Base-by-base conservation (phyloP, 78 protist species). In the Dictyostelium intermedium region DNA sequence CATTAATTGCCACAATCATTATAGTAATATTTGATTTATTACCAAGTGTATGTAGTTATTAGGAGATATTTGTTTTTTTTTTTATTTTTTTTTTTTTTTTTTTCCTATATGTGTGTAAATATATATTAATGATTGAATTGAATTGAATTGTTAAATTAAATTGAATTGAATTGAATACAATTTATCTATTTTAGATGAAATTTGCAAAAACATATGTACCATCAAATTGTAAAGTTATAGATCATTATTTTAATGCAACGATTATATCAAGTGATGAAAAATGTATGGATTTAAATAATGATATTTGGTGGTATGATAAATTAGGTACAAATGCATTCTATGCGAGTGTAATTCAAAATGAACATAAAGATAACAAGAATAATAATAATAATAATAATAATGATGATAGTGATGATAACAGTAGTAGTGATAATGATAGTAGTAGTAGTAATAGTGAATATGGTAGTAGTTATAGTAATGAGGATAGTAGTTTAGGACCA, bases 31-130 rank as follows among this genome's bases (percentile, higher is more conserved):
- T 84, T 13, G 74, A 84, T 43, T 47, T 84, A 70, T 18, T 84
- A 13, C 91, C 91, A 70, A 84, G 91, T 84, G 91, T 84, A 70
- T 61, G 91, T 83, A 30, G n/a, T n/a, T n/a, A n/a, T n/a, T n/a
- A n/a, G n/a, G n/a, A n/a, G n/a, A n/a, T n/a, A n/a, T n/a, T n/a
- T n/a, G n/a, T n/a, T n/a, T n/a, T n/a, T 32, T 34, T 53, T 3
- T 60, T 50, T 25, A 81, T 77, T 9, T 50, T 50, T 18, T 50
- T 2, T 14, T 18, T 50, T 50, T 1, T 50, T 50, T 7, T 14
- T 50, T 50, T 50, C n/a, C n/a, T n/a, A n/a, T n/a, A n/a, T n/a
- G n/a, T n/a, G n/a, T n/a, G n/a, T n/a, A n/a, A n/a, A n/a, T n/a
- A n/a, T n/a, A n/a, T n/a, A n/a, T n/a, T n/a, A n/a, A n/a, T n/a